These are phyloP conservation scores for Daldinia grandis DNA, from an alignment of 495 filamentous ascomycete species.

Conservation along the genomic window DNA sequence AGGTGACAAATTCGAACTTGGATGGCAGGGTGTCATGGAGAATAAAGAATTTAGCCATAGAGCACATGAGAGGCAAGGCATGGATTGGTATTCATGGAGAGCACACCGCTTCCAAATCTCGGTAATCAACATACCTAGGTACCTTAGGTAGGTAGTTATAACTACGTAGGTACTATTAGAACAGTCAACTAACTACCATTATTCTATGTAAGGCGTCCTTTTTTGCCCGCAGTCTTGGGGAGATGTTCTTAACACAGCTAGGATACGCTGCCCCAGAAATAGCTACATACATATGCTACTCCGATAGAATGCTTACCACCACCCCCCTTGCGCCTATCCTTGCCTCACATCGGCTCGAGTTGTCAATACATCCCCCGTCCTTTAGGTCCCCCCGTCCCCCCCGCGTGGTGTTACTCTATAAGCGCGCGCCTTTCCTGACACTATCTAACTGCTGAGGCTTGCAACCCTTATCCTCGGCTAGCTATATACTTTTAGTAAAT, in stretches of 20 bases:
- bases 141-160: too few relatives aligned
- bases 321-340: background rate
- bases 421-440: background rate
- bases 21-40: constrained; percentile 8
- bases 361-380: too few relatives aligned
- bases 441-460: background rate
- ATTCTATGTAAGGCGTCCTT: background rate
- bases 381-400: too few relatives aligned
- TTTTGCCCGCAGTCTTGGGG: background rate
- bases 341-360: background rate
- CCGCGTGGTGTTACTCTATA: background rate
- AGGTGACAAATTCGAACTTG: constrained; percentile 10
- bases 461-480: background rate
- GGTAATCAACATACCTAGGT: background rate
- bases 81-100: background rate
- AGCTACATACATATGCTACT: background rate
- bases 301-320: background rate
- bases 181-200: too few relatives aligned
- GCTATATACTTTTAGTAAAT: background rate
- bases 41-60: background rate
- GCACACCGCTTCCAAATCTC: constrained; percentile 14
- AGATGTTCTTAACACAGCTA: background rate
- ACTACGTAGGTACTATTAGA: background rate
- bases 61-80: too few relatives aligned
- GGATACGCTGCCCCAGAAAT: background rate